phyloP scores from a whole-genome alignment of 441 rosid species.

The Gossypium trilobum region DNA sequence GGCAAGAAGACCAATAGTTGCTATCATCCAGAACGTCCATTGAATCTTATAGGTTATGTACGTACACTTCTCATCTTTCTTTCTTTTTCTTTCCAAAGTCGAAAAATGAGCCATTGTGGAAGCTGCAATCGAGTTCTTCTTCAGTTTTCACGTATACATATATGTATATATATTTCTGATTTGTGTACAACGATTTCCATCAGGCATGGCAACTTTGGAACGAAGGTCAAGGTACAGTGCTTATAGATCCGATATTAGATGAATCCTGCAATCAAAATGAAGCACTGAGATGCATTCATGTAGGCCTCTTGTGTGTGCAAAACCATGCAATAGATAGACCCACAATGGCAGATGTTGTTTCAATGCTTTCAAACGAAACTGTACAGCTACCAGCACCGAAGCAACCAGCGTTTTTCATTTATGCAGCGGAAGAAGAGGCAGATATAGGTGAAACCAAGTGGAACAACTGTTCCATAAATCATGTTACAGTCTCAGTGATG shows the following conservation, averaged over 20 bases:
- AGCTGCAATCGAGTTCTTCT: neutral
- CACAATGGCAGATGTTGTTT: slow-evolving; percentile 25
- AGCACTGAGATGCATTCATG: slow-evolving; percentile 37
- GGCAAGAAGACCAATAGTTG: slow-evolving; percentile 45
- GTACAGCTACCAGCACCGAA: slow-evolving; percentile 17
- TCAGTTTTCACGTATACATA: neutral
- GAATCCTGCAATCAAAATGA: slow-evolving; percentile 18
- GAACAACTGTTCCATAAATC: neutral
- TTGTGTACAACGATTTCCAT: neutral
- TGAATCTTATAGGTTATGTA: slow-evolving; percentile 42
- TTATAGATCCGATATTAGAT: slow-evolving; percentile 27
- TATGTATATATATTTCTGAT: neutral
- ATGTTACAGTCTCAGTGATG: neutral
- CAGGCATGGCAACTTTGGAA: slow-evolving; percentile 68
- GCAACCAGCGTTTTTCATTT: neutral
- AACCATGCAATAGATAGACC: slow-evolving; percentile 49
- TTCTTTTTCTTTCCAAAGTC: neutral
- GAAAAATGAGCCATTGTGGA: neutral
- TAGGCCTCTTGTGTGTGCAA: slow-evolving; percentile 53
- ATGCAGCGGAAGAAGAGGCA: neutral
- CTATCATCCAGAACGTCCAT: slow-evolving; percentile 22
- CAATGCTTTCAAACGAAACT: slow-evolving; percentile 45
- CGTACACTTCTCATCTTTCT: slow-evolving; percentile 5
- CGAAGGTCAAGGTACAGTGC: slow-evolving; percentile 24
- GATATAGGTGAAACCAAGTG: neutral